Evolutionary conservation across 768 basidiomycete species (phyloP), one percentile per base, ranked within the genome.

Genomic region (Scleroderma bovista): DNA sequence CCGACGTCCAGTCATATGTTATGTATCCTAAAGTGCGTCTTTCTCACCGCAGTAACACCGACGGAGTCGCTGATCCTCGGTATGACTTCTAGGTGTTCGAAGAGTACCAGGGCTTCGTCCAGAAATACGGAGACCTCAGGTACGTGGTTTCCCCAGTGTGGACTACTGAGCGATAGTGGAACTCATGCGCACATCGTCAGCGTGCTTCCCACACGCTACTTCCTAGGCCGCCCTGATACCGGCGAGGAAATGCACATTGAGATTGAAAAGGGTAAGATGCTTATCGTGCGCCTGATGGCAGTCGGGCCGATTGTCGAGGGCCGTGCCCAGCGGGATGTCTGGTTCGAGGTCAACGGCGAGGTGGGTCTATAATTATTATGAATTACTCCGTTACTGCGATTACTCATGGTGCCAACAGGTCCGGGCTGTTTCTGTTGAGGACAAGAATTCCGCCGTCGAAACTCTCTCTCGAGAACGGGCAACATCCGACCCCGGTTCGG

Each of bases 341-440:
- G 95, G 89, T 95, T 97, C 65, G 95, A 98, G 75, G 88, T 95
- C 52, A 95, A 95, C 60, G 93, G 93, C 70, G 92, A 95, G 77
- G 89, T 88, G 63, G 63, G 72, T 51, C 46, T 44, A 45, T 47
- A 47, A 44, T 24, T 31, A 50, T 9, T 40, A 40, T 12, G 6
- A 20, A 39, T 17, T 19, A n/a, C 13, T 42, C 16, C 24, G 24
- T 10, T 43, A 26, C 26, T 23, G 41, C 24, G 23, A 48, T 62
- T 46, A 58, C 26, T 37, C 41, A 32, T 46, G 39, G 29, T 49
- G 39, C 41, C 47, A 42, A 55, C 55, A 94, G 89, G 80, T 93
- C 57, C 93, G 96, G 58, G 93, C 96, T 17, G 92, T 98, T 38
- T 75, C 91, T 46, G 89, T 99, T 39, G 92, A 96, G 63, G 96